Percentiles rank a stretch among this genome's conserved stretches.
Evolutionary conservation across 306 rosid genomes (phyloP).

Genomic region (Gynostemma pentaphyllum): DNA sequence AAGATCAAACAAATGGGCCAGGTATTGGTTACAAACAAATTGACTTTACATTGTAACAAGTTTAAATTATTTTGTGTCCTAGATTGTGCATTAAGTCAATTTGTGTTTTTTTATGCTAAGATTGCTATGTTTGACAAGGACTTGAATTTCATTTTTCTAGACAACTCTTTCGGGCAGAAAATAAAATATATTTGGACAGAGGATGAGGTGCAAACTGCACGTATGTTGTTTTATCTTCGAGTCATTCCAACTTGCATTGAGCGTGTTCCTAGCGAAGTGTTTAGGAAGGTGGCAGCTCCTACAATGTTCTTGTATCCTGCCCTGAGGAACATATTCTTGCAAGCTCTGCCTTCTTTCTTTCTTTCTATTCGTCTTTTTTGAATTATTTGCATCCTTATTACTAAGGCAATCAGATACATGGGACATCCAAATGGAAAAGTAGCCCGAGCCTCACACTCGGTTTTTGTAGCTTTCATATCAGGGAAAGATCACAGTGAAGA

Average conservation of each 20-base stretch:
- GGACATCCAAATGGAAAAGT: constrained; percentile 82
- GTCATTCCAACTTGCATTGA: constrained; percentile 74
- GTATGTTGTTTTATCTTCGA: constrained; percentile 64
- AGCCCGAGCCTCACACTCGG: constrained; percentile 74
- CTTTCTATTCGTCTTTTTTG: constrained; percentile 1
- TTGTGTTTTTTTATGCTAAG: neutral
- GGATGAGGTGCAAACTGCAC: constrained; percentile 89
- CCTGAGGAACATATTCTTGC: constrained; percentile 14
- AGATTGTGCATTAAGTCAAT: neutral
- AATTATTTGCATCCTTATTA: constrained; percentile 26
- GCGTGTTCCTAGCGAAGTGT: constrained; percentile 46
- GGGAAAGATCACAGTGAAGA: constrained; percentile 48
- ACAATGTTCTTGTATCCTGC: constrained; percentile 92
- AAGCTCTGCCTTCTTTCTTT: neutral
- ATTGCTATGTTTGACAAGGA: neutral
- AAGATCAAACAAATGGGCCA: constrained; percentile 55
- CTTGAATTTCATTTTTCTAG: constrained; percentile 21
- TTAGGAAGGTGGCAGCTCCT: constrained; percentile 47
- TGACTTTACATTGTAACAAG: neutral
- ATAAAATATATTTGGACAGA: constrained; percentile 52
- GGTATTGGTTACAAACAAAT: constrained; percentile 28
- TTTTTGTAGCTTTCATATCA: constrained; percentile 50
- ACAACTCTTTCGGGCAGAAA: constrained; percentile 22
- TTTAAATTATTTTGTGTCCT: neutral
- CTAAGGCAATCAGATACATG: constrained; percentile 51